Conservation (phyloP, 345 rosid genomes). For the Cardamine resedifolia region DNA sequence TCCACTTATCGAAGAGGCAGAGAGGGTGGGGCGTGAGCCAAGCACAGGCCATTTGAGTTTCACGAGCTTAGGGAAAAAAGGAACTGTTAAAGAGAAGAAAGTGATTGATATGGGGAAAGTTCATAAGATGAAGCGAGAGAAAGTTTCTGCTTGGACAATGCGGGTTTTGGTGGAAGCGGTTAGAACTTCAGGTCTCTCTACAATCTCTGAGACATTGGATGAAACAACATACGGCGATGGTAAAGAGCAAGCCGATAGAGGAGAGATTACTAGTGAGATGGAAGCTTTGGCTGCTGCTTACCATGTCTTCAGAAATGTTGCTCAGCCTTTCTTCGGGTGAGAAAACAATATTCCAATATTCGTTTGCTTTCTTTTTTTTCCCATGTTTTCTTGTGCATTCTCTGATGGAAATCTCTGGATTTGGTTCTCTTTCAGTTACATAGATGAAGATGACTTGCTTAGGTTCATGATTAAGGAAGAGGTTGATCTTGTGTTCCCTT, state of each 20-base stretch:
- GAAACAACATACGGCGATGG: conserved; percentile 44
- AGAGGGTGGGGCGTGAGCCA: conserved; percentile 52
- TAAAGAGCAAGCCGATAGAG: conserved; percentile 49
- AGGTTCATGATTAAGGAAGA: conserved; percentile 90
- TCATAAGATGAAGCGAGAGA: conserved; percentile 73
- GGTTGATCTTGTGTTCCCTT: conserved; percentile 71
- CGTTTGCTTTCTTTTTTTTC: background rate
- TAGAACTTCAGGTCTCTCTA: conserved; percentile 63
- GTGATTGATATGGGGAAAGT: conserved; percentile 78
- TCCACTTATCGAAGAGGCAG: conserved; percentile 65
- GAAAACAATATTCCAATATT: conserved; percentile 16
- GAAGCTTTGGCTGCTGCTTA: conserved; percentile 76
- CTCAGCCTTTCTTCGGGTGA: conserved; percentile 51
- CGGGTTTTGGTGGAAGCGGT: conserved; percentile 72
- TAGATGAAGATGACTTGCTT: conserved; percentile 67
- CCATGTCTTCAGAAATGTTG: conserved; percentile 62
- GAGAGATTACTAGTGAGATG: conserved; percentile 76
- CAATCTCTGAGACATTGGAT: conserved; percentile 70
- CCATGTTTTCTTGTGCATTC: background rate
- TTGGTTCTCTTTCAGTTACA: conserved; percentile 45
- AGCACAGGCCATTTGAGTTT: conserved; percentile 57
- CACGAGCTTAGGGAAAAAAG: conserved; percentile 46
- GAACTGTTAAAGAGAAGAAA: conserved; percentile 49
- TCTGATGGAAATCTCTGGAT: conserved; percentile 3
- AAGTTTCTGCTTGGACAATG: conserved; percentile 92